Evolutionary conservation across 352 stramenopile species (phyloP), one percentile per base, ranked within the genome.

Genomic region (Phytopythium montanum): DNA sequence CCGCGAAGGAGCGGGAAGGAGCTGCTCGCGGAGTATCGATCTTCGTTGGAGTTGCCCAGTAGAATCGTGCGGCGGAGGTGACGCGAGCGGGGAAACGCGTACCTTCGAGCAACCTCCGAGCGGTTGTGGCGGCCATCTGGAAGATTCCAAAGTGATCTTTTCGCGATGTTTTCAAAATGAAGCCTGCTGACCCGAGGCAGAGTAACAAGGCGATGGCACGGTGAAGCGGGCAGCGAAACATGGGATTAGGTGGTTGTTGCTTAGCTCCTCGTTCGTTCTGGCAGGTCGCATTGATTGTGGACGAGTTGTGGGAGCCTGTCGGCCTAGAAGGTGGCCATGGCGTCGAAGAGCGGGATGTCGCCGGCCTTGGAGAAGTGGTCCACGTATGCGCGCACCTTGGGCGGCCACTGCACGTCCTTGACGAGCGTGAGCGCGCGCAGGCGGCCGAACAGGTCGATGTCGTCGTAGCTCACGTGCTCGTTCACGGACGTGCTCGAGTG

Each of bases 401-500:
- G 14, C 21, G 77, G 77, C 68, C 72, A 87, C 57, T 69, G 42
- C 48, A 85, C 34, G 25, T 53, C 75, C 68, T 85, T 85, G 46
- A 87, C 65, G 19, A 87, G 71, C 45, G 75, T 87, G 23, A 87
- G 61, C 0, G 69, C 69, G 33, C 75, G 77, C 21, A 87, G 56
- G 51, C 66, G 65, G 5, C 68, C 65, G 28, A 87, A 87, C 18
- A 87, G 50, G 25, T 80, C 69, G 56, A 87, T 51, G 60, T 87
- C 77, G 61, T 87, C 75, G 63, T 78, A 85, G 63, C 77, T 80
- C 33, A 81, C 36, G 9, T 66, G 55, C 0, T 41, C 70, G 57
- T 87, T 85, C 41, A 84, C 69, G n/a, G 72, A 70, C 16, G 64
- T 58, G 48, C 61, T 61, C 44, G 72, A 82, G 54, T 78, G 66